A percentile compares a stretch with the other conserved stretches of the same genome.
Conservation (phyloP, 2,329 filamentous ascomycete genomes). For the Beauveria australis region DNA sequence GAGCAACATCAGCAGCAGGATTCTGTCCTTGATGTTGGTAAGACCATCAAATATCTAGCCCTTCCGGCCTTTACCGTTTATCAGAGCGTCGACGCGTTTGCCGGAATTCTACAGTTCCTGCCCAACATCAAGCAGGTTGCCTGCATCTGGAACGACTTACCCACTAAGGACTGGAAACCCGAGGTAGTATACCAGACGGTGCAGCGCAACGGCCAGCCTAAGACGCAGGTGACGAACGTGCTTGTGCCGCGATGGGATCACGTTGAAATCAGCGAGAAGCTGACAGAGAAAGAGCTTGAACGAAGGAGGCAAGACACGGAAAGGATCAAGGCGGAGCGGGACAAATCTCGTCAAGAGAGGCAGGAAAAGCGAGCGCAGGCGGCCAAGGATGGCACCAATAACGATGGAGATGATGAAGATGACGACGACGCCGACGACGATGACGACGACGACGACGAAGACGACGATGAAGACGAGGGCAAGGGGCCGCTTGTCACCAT, state of each 20-base stretch:
- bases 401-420: neutral
- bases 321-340: constrained; percentile 1
- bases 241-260: constrained; percentile 4
- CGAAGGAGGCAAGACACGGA: neutral
- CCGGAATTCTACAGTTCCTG: constrained; percentile 11
- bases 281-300: neutral
- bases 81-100: constrained; percentile 16
- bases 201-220: neutral
- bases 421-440: neutral
- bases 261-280: neutral
- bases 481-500: constrained; percentile 12
- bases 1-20: neutral
- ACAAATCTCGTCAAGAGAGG: neutral
- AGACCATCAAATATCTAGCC: constrained; percentile 16
- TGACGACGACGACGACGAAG: constrained; percentile 11
- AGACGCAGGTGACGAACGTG: neutral
- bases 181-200: neutral
- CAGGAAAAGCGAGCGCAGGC: neutral
- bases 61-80: constrained; percentile 21
- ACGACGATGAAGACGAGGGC: constrained; percentile 4
- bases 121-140: constrained; percentile 16
- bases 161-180: neutral
- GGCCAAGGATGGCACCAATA: neutral
- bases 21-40: constrained; percentile 5
- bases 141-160: constrained; percentile 18